phyloP scores from a whole-genome alignment of 305 asterid genomes.

The Solanum hybrid region DNA sequence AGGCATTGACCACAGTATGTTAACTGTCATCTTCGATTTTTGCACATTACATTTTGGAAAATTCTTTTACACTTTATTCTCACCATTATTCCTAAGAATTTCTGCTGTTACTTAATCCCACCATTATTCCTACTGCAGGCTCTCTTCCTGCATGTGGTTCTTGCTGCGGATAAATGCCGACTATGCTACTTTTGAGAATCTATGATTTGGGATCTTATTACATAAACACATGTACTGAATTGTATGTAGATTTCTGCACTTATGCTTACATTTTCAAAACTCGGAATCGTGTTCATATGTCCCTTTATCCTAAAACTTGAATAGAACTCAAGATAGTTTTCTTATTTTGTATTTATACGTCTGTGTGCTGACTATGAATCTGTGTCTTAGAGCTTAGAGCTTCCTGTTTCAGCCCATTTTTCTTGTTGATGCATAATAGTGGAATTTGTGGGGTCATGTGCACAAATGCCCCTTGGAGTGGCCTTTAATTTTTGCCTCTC shows the following conservation, averaged over 20 bases:
- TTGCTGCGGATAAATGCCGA: slow-evolving; percentile 51
- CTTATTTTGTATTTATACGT: background rate
- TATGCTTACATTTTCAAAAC: background rate
- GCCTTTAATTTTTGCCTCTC: too few relatives aligned
- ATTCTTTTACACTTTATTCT: background rate
- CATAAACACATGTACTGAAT: background rate
- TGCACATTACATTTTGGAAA: background rate
- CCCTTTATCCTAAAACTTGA: background rate
- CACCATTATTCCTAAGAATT: background rate
- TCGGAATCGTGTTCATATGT: background rate
- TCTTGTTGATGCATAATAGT: background rate
- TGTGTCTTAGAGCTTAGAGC: background rate
- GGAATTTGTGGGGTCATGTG: background rate
- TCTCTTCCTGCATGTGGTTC: slow-evolving; percentile 97
- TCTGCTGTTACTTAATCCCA: background rate
- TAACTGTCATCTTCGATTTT: background rate
- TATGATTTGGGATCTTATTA: background rate
- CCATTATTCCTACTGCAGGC: slow-evolving; percentile 28
- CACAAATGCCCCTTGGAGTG: background rate
- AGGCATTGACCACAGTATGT: slow-evolving; percentile 92
- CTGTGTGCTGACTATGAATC: background rate
- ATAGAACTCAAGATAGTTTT: background rate
- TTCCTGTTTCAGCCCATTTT: background rate
- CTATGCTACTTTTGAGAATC: background rate
- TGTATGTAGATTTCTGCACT: background rate